These are phyloP conservation scores for Ogataea pini DNA, from an alignment of 805 yeast species.

Conservation along the genomic window DNA sequence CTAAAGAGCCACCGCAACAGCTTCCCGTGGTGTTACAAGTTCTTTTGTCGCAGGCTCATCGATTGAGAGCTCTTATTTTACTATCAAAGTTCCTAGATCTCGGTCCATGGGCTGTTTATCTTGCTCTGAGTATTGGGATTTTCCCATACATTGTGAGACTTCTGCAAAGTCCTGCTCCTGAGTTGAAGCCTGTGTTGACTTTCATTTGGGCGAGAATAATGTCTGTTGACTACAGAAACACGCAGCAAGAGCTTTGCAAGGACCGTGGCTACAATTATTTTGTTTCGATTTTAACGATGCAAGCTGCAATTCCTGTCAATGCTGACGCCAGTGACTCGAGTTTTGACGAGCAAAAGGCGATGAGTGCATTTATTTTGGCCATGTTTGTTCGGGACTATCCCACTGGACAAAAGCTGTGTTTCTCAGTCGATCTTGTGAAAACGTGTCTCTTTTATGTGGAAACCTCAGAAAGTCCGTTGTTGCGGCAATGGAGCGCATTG, in stretches of 20 bases:
- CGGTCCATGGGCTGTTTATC: conserved; percentile 97
- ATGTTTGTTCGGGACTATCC: conserved; percentile 79
- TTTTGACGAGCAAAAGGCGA: conserved; percentile 86
- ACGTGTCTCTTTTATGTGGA: conserved; percentile 68
- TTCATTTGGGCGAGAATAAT: conserved; percentile 97
- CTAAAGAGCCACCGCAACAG: conserved; percentile 90
- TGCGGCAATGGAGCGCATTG: conserved; percentile 91
- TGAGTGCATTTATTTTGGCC: conserved; percentile 89
- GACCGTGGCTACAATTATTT: conserved; percentile 91
- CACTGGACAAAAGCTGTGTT: conserved; percentile 78
- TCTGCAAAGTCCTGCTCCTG: conserved; percentile 93
- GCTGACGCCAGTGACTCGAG: conserved; percentile 40
- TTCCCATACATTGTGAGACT: conserved; percentile 92
- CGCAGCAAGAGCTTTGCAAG: conserved; percentile 89
- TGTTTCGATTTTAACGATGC: conserved; percentile 63
- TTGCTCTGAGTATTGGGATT: conserved; percentile 90
- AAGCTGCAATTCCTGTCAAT: conserved; percentile 22
- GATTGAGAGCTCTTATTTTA: conserved; percentile 82
- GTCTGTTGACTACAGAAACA: conserved; percentile 88
- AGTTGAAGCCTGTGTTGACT: conserved; percentile 87
- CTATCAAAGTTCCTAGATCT: conserved; percentile 84
- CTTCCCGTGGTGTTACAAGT: conserved; percentile 93
- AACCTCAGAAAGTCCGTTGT: conserved; percentile 75
- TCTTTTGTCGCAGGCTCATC: conserved; percentile 87
- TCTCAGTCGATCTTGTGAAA: conserved; percentile 68